These are phyloP conservation scores for Poterioochromonas sp. DNA, from an alignment of 352 stramenopile genomes.

Conservation along the genomic window DNA sequence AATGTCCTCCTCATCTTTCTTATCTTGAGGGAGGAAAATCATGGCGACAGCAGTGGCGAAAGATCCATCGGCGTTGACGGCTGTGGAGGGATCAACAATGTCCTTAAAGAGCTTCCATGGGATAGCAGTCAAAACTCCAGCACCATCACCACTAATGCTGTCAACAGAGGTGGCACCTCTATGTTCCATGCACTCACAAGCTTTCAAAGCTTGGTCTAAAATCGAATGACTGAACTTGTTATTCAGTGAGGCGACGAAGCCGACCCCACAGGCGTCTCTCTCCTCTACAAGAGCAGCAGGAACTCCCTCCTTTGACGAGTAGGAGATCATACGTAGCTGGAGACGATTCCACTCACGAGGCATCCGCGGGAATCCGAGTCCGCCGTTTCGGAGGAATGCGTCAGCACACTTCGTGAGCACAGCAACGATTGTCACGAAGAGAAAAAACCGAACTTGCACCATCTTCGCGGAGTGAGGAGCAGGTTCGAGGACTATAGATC, in stretches of 20 bases:
- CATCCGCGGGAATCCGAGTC: no score
- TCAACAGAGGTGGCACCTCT: slow-evolving; percentile 46
- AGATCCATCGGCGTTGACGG: slow-evolving; percentile 38
- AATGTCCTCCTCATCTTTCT: slow-evolving; percentile 51
- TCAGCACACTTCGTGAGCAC: no score
- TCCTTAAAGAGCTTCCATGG: slow-evolving; percentile 61
- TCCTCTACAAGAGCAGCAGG: slow-evolving; percentile 53
- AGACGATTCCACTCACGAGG: no score
- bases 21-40: slow-evolving; percentile 60
- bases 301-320: not conserved
- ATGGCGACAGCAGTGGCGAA: slow-evolving; percentile 59
- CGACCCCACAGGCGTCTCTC: slow-evolving; percentile 67
- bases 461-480: no score
- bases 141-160: slow-evolving; percentile 60
- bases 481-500: no score
- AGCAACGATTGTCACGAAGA: no score
- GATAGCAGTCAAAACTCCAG: slow-evolving; percentile 71
- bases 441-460: no score
- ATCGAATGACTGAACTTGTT: slow-evolving; percentile 39
- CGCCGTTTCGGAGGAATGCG: no score
- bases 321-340: not conserved
- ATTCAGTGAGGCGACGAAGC: slow-evolving; percentile 63
- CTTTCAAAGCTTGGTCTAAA: slow-evolving; percentile 39
- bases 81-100: not conserved
- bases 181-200: slow-evolving; percentile 48